Base-by-base conservation (phyloP, 176 grass and related monocot genomes). In the Ensete ventricosum region DNA sequence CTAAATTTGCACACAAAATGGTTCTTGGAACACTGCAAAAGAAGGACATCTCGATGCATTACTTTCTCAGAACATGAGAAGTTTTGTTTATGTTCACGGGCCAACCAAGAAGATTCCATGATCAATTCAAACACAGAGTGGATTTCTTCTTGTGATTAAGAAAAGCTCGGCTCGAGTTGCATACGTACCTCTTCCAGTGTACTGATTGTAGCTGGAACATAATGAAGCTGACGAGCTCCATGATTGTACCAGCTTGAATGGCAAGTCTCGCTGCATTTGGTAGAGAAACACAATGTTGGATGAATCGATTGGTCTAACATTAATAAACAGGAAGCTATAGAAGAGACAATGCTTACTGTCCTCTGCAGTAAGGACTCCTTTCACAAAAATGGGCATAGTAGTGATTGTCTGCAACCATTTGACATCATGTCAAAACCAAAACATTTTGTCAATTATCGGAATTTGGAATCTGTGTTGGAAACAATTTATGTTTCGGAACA, bases 331-430 rank as follows among this genome's bases (percentile, higher is more conserved):
- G 34, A 43, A 43, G 34, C 4, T 43, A 43, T 43, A 43, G 34
- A 43, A 71, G n/a, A 50, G 16, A 54, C 22, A 81, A 22, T 22
- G 24, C 73, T 67, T 91, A 89, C 88, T 58, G 81, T 99, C 95
- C 81, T 99, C 95, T 26, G 79, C 90, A 8, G 95, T 99, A 73
- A 99, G 75, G 66, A 99, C 91, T 64, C 95, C 95, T 84, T 99
- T 94, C 14, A 99, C 95, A 48, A 94, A 77, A 84, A 99, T 99
- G 23, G 95, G 91, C 86, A 99, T 58, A 55, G 88, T 80, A 52
- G 95, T 99, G 82, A 99, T 91, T 48, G 76, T 94, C 86, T 94
- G 90, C 71, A 99, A 80, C 95, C 95, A 94, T 81, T 99, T 94
- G 1, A 99, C 88, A 55, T 99, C 95, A 81, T 93, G 79, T 29